These are phyloP conservation scores for Gymnopus androsaceus DNA, from an alignment of 1,284 basidiomycete species.

Conservation along the genomic window DNA sequence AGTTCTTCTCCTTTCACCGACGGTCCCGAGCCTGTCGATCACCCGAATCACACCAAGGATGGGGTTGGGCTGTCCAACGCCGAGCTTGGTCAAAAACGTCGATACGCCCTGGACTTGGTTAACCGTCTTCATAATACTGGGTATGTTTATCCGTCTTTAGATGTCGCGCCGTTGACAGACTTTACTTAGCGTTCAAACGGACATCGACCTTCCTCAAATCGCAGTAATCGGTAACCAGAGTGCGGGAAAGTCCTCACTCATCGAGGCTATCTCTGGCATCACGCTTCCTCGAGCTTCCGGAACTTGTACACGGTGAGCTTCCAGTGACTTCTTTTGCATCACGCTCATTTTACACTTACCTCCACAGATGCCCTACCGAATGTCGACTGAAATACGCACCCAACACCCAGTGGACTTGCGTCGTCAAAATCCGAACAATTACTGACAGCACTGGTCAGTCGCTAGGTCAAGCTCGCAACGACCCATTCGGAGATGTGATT, in stretches of 20 bases:
- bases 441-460: conserved; percentile 47
- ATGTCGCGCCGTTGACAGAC: neutral
- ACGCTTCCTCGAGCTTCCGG: conserved; percentile 54
- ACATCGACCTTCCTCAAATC: conserved; percentile 66
- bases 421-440: conserved; percentile 55
- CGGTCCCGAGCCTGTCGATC: neutral
- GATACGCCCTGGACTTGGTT: conserved; percentile 50
- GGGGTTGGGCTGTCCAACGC: conserved; percentile 49
- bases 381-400: conserved; percentile 54
- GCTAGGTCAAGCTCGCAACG: conserved; percentile 40
- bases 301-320: conserved; percentile 65
- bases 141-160: conserved; percentile 31
- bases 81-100: conserved; percentile 35
- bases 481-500: conserved; percentile 57
- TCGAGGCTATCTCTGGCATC: conserved; percentile 72
- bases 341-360: neutral
- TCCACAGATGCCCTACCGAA: conserved; percentile 68
- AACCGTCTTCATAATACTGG: conserved; percentile 60
- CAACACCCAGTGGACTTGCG: conserved; percentile 55
- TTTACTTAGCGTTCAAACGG: conserved; percentile 63
- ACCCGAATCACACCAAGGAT: neutral
- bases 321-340: neutral
- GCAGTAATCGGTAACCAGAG: conserved; percentile 69
- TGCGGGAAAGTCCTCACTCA: conserved; percentile 73
- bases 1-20: too few species aligned